Base-by-base conservation (phyloP, 2,329 filamentous ascomycete genomes). In the Plectosphaerella sp. region DNA sequence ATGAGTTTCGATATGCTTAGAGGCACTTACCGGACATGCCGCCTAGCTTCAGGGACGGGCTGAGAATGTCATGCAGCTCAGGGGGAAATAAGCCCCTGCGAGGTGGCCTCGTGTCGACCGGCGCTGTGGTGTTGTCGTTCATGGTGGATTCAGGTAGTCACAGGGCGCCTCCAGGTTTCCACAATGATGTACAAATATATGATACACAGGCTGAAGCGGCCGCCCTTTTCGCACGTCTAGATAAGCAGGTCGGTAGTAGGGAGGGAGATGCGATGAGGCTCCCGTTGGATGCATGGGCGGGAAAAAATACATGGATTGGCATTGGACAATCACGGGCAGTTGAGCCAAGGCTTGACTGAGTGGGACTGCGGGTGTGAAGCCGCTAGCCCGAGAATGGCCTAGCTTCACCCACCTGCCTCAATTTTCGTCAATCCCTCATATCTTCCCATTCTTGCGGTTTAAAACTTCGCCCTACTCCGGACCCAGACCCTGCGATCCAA, bases 31-130 rank as follows among this genome's bases (percentile, higher is more conserved):
- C 86, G 51, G 77, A 74, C 51, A 77, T 65, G n/a, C 74, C 74
- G 25, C 85, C 86, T 52, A 85, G 73, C 60, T 83, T 79, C 47
- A 87, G 63, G 20, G 83, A 77, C 18, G 77, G 76, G 9, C 67
- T 62, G 16, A 82, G 58, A 9, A 81, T 68, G 1, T 76, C 72
- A 7, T 69, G 57, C 7, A 79, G 54, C 48, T 74, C 72, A 5
- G 72, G 71, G 14, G 77, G 69, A 20, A 77, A 59, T 10, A 76
- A 49, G 5, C 71, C 70, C 37, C 67, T 33, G 28, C 28, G 61
- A 14, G 59, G 62, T 45, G 35, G 15, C 20, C 45, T 35, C 8
- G 11, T 5, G 16, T 43, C 16, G 37, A 16, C 41, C n/a, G 41
- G 5, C 5, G 6, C 2, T 11, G 35, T 28, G n/a, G 47, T 48